These are phyloP conservation scores for Nannizziopsis barbatae DNA, from an alignment of 2,329 filamentous ascomycete genomes.

Conservation along the genomic window DNA sequence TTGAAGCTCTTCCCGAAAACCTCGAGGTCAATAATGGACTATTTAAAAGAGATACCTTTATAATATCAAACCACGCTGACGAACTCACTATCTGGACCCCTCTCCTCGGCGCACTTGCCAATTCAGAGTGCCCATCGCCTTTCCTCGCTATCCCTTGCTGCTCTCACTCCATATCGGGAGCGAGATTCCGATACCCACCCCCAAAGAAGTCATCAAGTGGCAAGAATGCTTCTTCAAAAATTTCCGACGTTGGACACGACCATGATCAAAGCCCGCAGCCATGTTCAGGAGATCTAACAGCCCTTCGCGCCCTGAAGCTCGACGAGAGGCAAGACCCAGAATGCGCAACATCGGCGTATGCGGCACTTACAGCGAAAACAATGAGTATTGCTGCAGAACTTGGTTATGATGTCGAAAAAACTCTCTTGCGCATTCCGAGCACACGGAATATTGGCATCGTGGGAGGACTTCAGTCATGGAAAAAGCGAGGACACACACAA, in stretches of 20 bases:
- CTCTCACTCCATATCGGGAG: slow-evolving; percentile 73
- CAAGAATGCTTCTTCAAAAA: neutral
- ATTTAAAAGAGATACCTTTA: slow-evolving; percentile 68
- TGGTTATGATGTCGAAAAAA: slow-evolving; percentile 66
- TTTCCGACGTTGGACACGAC: no score
- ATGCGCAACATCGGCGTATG: slow-evolving; percentile 58
- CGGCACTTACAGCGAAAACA: slow-evolving; percentile 71
- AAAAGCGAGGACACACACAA: slow-evolving; percentile 18
- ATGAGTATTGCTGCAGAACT: slow-evolving; percentile 57
- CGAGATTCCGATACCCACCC: slow-evolving; percentile 49
- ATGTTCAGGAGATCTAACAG: slow-evolving; percentile 31
- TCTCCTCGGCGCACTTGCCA: slow-evolving; percentile 58
- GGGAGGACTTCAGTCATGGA: slow-evolving; percentile 33
- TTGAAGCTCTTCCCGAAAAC: slow-evolving; percentile 17
- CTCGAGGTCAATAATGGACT: slow-evolving; percentile 40
- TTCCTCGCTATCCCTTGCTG: slow-evolving; percentile 96
- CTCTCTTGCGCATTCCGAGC: slow-evolving; percentile 71
- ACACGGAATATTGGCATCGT: slow-evolving; percentile 17
- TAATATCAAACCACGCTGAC: slow-evolving; percentile 94
- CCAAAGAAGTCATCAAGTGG: slow-evolving; percentile 11
- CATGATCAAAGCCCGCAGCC: slow-evolving; percentile 19
- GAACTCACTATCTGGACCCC: slow-evolving; percentile 95
- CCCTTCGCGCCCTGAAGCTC: slow-evolving; percentile 29
- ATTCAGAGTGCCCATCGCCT: slow-evolving; percentile 50
- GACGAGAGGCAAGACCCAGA: slow-evolving; percentile 23